Conservation (phyloP, 192 early-diverging fungal species). For the Kappamyces sp. region DNA sequence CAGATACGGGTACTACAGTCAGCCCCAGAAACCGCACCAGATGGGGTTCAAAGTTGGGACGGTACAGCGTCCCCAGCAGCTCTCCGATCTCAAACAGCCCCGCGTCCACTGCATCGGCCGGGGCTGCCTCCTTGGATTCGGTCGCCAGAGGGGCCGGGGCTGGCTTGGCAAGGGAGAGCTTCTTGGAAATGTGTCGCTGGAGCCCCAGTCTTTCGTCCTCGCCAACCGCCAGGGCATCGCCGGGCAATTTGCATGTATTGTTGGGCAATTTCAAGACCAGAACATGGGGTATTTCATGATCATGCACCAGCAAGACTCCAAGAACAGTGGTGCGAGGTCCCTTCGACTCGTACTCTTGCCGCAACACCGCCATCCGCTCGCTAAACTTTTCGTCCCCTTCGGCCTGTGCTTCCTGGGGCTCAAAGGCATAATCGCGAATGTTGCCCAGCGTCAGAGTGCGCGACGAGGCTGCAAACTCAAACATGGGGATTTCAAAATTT, state of each 20-base stretch:
- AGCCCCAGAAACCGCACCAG: conserved; percentile 45
- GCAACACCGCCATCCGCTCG: conserved; percentile 54
- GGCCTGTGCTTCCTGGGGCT: too few relatives aligned
- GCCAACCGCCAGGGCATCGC: conserved; percentile 64
- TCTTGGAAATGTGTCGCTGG: conserved; percentile 28
- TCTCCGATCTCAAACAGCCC: conserved; percentile 69
- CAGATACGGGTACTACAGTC: conserved; percentile 65
- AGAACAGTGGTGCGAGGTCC: conserved; percentile 69
- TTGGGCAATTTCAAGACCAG: conserved; percentile 71
- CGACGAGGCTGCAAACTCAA: too few relatives aligned
- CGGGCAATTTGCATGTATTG: conserved; percentile 69
- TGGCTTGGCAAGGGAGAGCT: too few relatives aligned
- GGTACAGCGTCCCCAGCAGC: conserved; percentile 65
- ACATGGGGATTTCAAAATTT: too few relatives aligned
- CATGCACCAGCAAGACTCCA: conserved; percentile 69
- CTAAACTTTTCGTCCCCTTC: too few relatives aligned
- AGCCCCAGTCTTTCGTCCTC: conserved; percentile 70
- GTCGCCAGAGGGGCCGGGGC: too few relatives aligned
- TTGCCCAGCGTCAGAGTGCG: too few relatives aligned
- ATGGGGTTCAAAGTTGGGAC: conserved; percentile 70
- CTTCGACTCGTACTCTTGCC: conserved; percentile 55
- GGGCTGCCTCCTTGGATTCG: conserved; percentile 2
- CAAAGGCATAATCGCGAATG: too few relatives aligned
- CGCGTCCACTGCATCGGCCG: conserved; percentile 15
- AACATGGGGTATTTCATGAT: conserved; percentile 74